phyloP scores from a whole-genome alignment of 2,329 filamentous ascomycete species.

The Colletotrichum abscissum region DNA sequence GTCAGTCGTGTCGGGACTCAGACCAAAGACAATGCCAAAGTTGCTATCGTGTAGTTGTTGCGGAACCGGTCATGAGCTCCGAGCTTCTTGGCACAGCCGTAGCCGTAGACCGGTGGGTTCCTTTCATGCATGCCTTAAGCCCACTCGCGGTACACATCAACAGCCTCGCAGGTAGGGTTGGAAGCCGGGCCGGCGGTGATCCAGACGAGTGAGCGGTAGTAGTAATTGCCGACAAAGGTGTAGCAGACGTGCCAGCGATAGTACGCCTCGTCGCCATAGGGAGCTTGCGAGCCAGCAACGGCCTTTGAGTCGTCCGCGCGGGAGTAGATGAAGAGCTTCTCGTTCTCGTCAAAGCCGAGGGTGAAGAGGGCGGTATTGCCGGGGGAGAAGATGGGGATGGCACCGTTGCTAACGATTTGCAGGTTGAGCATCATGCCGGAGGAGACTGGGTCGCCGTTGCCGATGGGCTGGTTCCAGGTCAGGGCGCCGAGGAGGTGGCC shows the following conservation, averaged over 20 bases:
- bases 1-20: not conserved
- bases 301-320: constrained; percentile 27
- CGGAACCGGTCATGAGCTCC: not conserved
- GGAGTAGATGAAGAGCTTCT: constrained; percentile 18
- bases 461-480: constrained; percentile 29
- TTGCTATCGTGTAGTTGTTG: not conserved
- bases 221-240: constrained; percentile 33
- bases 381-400: constrained; percentile 30
- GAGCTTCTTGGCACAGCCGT: not conserved
- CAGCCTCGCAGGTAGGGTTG: constrained; percentile 29
- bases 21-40: not conserved
- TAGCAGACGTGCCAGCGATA: constrained; percentile 35
- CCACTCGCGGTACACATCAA: constrained; percentile 18
- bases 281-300: not conserved
- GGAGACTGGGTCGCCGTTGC: constrained; percentile 12
- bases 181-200: constrained; percentile 21
- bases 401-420: constrained; percentile 27
- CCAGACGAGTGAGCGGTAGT: constrained; percentile 31
- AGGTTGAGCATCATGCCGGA: constrained; percentile 7
- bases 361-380: constrained; percentile 1
- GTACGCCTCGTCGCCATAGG: not conserved
- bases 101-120: not conserved
- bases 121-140: not conserved
- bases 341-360: constrained; percentile 28
- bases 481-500: constrained; percentile 15